Conservation (phyloP, 148 eudicot species). For the Rhododendron williamsianum region DNA sequence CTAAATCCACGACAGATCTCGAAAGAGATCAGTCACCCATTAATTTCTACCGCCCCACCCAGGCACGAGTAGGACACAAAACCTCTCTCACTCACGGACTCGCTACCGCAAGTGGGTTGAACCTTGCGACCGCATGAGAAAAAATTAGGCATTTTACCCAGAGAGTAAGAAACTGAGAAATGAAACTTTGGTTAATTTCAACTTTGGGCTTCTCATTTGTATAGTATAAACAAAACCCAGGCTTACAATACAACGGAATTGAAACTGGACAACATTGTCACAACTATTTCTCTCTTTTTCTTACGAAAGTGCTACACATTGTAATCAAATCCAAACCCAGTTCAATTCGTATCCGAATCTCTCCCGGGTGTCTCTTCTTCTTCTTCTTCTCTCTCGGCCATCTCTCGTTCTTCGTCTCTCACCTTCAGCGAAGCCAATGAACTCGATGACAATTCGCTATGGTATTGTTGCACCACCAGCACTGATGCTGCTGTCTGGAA, state of each 20-base stretch:
- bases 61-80: too few species aligned
- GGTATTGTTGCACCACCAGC: constrained; percentile 61
- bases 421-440: constrained; percentile 25
- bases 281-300: background rate
- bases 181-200: background rate
- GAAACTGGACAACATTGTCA: background rate
- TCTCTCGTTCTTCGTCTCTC: constrained; percentile 12
- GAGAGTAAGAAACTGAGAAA: background rate
- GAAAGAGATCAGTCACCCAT: background rate
- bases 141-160: background rate
- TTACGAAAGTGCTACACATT: background rate
- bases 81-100: too few species aligned
- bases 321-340: background rate
- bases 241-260: background rate
- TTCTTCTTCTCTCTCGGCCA: background rate
- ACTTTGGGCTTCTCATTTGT: background rate
- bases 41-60: too few species aligned
- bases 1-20: background rate
- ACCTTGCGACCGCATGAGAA: too few species aligned
- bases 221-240: background rate
- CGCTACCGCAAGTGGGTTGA: background rate
- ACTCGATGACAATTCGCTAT: constrained; percentile 15
- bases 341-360: constrained; percentile 20
- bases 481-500: constrained; percentile 54
- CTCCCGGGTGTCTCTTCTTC: constrained; percentile 12